These are phyloP conservation scores for Hansenula anomala DNA, from an alignment of 1,139 yeast species.

Conservation along the genomic window DNA sequence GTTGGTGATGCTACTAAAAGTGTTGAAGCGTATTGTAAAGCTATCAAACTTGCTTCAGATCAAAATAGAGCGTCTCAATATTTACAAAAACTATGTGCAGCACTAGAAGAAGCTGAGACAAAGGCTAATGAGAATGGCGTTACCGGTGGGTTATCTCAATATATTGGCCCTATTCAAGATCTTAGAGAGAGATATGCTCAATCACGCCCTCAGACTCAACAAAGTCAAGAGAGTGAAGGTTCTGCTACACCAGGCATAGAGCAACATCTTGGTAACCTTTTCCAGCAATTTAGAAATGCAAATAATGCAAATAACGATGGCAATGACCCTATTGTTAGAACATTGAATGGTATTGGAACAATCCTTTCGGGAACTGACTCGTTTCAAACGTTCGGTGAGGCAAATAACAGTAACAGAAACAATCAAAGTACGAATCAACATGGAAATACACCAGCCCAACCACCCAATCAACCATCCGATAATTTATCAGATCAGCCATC, in stretches of 20 bases:
- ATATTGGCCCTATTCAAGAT: constrained; percentile 5
- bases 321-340: neutral
- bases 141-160: constrained; percentile 4
- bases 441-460: neutral
- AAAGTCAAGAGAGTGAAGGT: neutral
- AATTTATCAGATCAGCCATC: too few relatives aligned
- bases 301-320: neutral
- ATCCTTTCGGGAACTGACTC: neutral
- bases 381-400: neutral
- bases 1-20: constrained; percentile 29
- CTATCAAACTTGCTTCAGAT: constrained; percentile 22
- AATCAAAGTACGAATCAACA: neutral
- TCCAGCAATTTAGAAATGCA: neutral
- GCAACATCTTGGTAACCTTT: neutral
- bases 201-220: constrained; percentile 4
- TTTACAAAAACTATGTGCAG: constrained; percentile 10
- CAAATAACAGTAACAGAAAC: neutral
- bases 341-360: neutral
- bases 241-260: neutral
- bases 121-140: constrained; percentile 14
- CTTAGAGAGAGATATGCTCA: too few relatives aligned
- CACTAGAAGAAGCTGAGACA: constrained; percentile 11
- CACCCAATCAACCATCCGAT: neutral
- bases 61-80: constrained; percentile 9
- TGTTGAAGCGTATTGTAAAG: constrained; percentile 28